Conservation (phyloP, 2,329 filamentous ascomycete species). For the Emergomyces orientalis region DNA sequence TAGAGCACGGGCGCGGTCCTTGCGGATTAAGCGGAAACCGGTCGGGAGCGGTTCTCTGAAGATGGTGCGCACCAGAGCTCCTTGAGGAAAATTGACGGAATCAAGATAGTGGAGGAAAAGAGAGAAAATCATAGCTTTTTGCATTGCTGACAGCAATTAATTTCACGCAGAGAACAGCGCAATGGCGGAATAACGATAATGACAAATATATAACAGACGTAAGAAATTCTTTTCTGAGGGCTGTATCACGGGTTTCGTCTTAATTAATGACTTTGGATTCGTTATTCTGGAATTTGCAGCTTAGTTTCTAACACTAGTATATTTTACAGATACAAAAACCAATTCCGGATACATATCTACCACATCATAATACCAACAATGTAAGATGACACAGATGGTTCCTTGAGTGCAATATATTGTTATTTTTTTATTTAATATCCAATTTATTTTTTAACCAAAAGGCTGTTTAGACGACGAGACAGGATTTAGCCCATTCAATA, state of each 20-base stretch:
- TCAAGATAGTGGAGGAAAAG: not conserved
- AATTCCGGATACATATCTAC: not conserved
- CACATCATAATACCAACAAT: not conserved
- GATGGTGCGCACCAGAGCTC: not conserved
- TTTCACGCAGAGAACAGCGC: not conserved
- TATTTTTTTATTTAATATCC: not conserved
- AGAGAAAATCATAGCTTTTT: not conserved
- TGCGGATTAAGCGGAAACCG: constrained; percentile 3
- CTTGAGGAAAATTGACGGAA: not conserved
- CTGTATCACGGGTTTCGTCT: not conserved
- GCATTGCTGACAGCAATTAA: not conserved
- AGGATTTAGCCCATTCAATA: not conserved
- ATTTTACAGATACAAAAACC: not conserved
- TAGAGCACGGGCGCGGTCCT: not conserved
- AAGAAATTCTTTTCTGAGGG: not conserved
- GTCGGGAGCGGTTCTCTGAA: not conserved
- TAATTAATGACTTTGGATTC: not conserved
- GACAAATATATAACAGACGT: constrained; percentile 2
- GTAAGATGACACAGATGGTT: not conserved
- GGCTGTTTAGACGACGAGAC: not conserved
- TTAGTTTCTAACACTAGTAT: not conserved
- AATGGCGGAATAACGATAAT: not conserved
- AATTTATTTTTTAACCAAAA: not conserved
- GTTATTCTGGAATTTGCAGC: too few species aligned
- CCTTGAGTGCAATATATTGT: not conserved